phyloP scores from a whole-genome alignment of 2,329 filamentous ascomycete species.

The Colletotrichum phormii region DNA sequence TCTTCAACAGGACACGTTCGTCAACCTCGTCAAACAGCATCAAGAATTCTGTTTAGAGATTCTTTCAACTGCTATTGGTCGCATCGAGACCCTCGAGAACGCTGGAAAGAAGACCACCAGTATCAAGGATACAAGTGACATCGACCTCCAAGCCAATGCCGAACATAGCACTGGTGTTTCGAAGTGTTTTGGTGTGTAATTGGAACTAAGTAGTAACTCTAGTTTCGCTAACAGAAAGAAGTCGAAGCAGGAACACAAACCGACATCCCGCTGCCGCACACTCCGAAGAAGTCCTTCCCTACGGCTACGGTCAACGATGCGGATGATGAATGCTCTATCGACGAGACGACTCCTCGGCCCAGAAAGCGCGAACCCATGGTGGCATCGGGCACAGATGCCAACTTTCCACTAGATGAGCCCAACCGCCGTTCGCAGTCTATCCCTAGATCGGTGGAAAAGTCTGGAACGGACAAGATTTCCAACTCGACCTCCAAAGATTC shows the following conservation, averaged over 20 bases:
- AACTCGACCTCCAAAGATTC: not conserved
- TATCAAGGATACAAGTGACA: not conserved
- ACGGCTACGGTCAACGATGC: not conserved
- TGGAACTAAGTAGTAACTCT: not conserved
- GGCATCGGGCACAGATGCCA: not conserved
- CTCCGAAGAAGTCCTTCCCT: not conserved
- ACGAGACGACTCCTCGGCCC: not conserved
- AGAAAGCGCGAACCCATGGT: not conserved
- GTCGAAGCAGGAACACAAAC: not conserved
- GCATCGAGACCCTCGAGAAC: not conserved
- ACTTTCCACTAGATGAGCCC: not conserved
- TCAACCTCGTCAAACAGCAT: not conserved
- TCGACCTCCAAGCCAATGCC: not conserved
- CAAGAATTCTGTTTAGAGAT: constrained; percentile 6
- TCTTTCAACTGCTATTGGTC: not conserved
- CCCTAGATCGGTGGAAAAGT: not conserved
- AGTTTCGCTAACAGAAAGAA: not conserved
- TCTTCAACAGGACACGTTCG: constrained; percentile 6
- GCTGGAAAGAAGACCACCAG: not conserved
- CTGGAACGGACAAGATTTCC: not conserved
- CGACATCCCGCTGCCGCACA: not conserved
- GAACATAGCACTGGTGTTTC: not conserved
- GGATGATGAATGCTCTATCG: not conserved
- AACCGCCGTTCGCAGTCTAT: not conserved
- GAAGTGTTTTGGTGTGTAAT: not conserved